Conservation (phyloP, 2,329 filamentous ascomycete genomes). For the Xylariaceae sp. region DNA sequence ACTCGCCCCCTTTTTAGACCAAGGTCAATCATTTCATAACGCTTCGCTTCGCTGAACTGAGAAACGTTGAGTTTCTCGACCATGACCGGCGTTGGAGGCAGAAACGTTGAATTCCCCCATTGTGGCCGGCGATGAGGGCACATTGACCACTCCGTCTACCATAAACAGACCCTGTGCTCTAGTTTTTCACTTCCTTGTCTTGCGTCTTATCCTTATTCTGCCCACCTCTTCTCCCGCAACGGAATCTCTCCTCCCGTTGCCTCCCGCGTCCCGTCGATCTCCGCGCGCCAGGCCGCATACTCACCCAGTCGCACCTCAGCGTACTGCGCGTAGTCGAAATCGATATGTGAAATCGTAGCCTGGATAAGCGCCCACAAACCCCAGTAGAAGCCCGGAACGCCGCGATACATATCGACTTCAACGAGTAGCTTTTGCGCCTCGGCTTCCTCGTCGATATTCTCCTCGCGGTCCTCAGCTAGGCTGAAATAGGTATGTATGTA, state of each 20-base stretch:
- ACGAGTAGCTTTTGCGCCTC: slow-evolving; percentile 65
- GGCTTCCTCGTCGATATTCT: slow-evolving; percentile 43
- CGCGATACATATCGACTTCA: slow-evolving; percentile 83
- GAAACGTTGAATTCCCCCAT: not conserved
- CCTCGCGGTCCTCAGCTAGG: slow-evolving; percentile 37
- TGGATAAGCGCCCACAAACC: slow-evolving; percentile 96
- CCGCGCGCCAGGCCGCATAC: slow-evolving; percentile 87
- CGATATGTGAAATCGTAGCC: slow-evolving; percentile 86
- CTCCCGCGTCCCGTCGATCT: slow-evolving; percentile 58
- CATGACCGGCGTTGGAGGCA: too few relatives aligned
- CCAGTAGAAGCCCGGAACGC: slow-evolving; percentile 85
- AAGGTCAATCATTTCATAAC: too few relatives aligned
- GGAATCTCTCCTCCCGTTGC: slow-evolving; percentile 42
- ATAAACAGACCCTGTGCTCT: not conserved
- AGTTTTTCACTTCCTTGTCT: not conserved
- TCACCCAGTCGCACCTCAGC: slow-evolving; percentile 81
- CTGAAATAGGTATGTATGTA: slow-evolving; percentile 73
- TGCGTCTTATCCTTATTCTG: slow-evolving; percentile 40
- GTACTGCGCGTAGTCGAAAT: slow-evolving; percentile 93
- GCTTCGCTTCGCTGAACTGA: too few relatives aligned
- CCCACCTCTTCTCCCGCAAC: slow-evolving; percentile 76
- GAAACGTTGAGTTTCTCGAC: too few relatives aligned
- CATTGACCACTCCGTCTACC: not conserved
- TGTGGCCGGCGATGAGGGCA: not conserved
- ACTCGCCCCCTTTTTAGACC: too few relatives aligned